Evolutionary conservation across 495 filamentous ascomycete genomes (phyloP).

Genomic region (Gamarada debralockiae): DNA sequence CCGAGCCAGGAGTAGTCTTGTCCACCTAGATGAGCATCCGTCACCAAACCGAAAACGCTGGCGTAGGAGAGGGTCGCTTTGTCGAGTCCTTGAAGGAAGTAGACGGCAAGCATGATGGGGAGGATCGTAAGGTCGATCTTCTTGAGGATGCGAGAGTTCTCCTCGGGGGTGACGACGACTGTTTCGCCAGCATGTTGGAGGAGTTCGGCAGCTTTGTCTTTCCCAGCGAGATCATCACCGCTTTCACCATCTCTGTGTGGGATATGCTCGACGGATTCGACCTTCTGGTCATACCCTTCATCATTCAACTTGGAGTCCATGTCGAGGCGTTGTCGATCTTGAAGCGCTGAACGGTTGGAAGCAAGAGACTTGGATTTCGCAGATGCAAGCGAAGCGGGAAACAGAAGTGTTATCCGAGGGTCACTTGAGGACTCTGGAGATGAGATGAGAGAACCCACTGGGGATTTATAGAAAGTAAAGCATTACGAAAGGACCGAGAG

Average conservation of each 20-base stretch:
- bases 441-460: no score
- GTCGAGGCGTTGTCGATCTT: no score
- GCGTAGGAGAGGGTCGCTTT: conserved; percentile 64
- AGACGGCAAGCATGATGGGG: conserved; percentile 49
- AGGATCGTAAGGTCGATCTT: conserved; percentile 12
- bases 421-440: no score
- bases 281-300: conserved; percentile 27
- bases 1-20: conserved; percentile 50
- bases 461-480: no score
- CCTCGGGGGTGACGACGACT: conserved; percentile 39
- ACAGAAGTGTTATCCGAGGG: no score
- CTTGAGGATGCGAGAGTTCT: conserved; percentile 23
- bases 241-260: neutral
- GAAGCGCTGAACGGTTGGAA: no score
- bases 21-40: conserved; percentile 37
- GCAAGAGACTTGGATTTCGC: no score
- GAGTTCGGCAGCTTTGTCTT: conserved; percentile 43
- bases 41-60: conserved; percentile 56
- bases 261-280: conserved; percentile 12
- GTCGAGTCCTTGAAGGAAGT: conserved; percentile 63
- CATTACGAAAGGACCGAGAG: no score
- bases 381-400: no score
- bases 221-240: conserved; percentile 16
- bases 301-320: conserved; percentile 15
- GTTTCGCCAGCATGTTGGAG: conserved; percentile 37